Conservation (phyloP, 2,329 filamentous ascomycete species). For the Amauroascus verrucosus region DNA sequence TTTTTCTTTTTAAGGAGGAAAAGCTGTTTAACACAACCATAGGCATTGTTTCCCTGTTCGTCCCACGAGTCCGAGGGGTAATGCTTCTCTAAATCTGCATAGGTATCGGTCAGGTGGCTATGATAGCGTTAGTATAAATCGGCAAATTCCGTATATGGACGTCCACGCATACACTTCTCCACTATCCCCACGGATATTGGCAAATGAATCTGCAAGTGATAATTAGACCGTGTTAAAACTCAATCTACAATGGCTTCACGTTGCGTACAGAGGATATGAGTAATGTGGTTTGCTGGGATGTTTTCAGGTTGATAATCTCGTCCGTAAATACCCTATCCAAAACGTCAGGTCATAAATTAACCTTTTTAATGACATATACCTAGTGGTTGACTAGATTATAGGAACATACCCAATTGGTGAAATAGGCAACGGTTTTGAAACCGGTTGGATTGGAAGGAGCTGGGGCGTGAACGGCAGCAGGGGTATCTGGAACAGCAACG, state of each 20-base stretch:
- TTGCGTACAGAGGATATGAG: constrained; percentile 60
- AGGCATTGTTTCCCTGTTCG: constrained; percentile 60
- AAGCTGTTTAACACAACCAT: constrained; percentile 69
- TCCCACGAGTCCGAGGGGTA: constrained; percentile 58
- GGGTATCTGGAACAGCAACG: background rate
- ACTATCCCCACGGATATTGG: constrained; percentile 66
- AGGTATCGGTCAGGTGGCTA: constrained; percentile 52
- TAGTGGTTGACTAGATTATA: background rate
- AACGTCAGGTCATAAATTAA: background rate
- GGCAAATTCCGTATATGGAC: background rate
- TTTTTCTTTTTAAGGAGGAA: constrained; percentile 65
- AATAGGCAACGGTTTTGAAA: constrained; percentile 33
- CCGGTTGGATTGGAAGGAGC: constrained; percentile 7
- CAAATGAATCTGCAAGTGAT: constrained; percentile 57
- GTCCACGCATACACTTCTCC: constrained; percentile 58
- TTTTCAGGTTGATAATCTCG: constrained; percentile 76
- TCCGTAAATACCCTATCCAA: constrained; percentile 67
- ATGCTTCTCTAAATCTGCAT: constrained; percentile 59
- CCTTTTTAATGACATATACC: too few relatives aligned
- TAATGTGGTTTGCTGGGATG: constrained; percentile 68
- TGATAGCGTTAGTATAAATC: constrained; percentile 4
- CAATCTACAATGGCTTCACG: background rate
- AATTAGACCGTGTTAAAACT: background rate
- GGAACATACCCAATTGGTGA: constrained; percentile 36
- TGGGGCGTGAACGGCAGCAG: background rate